Evolutionary conservation across 2,329 filamentous ascomycete genomes (phyloP).

Genomic region (Fusarium sp.): DNA sequence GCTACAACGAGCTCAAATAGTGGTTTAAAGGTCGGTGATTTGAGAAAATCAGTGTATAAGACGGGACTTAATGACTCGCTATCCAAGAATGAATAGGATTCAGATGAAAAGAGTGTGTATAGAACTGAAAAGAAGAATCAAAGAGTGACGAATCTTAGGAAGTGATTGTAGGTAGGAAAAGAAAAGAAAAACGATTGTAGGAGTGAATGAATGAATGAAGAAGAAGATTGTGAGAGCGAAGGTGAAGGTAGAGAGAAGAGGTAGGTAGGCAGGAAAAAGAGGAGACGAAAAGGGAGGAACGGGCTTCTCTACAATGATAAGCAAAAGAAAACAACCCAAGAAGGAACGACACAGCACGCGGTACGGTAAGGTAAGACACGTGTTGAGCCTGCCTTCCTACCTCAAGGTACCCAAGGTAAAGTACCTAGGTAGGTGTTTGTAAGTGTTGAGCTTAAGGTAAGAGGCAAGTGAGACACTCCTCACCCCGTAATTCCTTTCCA

Average conservation of each 20-base stretch:
- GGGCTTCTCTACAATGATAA: background rate
- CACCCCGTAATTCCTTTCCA: background rate
- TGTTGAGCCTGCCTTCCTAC: background rate
- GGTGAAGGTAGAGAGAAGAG: background rate
- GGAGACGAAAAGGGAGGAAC: background rate
- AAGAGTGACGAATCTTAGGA: conserved; percentile 22
- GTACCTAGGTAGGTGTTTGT: background rate
- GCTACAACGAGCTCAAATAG: conserved; percentile 14
- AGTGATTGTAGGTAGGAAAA: conserved; percentile 1
- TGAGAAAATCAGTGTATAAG: conserved; percentile 7
- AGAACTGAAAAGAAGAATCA: conserved; percentile 10
- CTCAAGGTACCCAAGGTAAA: background rate
- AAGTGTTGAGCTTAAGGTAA: no score
- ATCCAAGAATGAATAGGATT: conserved; percentile 20
- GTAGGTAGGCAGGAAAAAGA: background rate
- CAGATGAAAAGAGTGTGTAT: conserved; percentile 23
- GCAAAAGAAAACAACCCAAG: background rate
- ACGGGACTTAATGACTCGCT: conserved; percentile 11
- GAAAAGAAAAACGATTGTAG: background rate
- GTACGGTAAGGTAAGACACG: background rate
- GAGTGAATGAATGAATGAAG: background rate
- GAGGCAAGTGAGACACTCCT: conserved; percentile 10
- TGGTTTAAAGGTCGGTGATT: conserved; percentile 8
- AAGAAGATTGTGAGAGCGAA: background rate
- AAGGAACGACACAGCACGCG: background rate